Percentiles rank a stretch among this genome's conserved stretches.
Evolutionary conservation across 2,329 filamentous ascomycete genomes (phyloP).

Genomic region (Colletotrichum sp.): DNA sequence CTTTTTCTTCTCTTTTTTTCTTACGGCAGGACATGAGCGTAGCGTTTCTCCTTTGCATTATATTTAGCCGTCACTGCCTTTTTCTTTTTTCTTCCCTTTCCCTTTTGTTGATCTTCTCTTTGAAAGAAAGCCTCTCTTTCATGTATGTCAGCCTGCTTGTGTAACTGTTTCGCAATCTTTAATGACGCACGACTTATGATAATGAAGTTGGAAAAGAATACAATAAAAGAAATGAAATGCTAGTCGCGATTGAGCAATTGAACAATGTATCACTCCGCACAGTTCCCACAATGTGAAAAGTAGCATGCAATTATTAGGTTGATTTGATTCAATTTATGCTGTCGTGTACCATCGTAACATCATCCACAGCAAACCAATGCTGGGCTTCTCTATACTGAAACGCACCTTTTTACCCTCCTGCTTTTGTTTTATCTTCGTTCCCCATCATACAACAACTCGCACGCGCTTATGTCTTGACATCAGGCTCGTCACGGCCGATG

Average conservation of each 20-base stretch:
- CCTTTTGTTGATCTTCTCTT: background rate
- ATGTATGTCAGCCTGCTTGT: background rate
- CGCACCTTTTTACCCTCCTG: background rate
- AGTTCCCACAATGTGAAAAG: background rate
- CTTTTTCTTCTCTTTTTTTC: background rate
- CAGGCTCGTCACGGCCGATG: slow-evolving; percentile 88
- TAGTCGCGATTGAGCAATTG: background rate
- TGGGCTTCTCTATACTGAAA: slow-evolving; percentile 18
- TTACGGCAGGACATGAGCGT: background rate
- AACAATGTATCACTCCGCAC: background rate
- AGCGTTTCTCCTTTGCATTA: background rate
- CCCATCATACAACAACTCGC: background rate
- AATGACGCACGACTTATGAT: background rate
- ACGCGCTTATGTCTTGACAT: slow-evolving; percentile 82
- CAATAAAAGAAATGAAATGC: background rate
- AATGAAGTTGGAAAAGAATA: background rate
- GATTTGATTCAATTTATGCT: slow-evolving; percentile 19
- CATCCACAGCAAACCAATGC: slow-evolving; percentile 5
- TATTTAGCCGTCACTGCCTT: background rate
- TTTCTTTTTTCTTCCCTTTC: background rate
- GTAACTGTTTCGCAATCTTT: background rate
- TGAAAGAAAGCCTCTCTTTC: background rate
- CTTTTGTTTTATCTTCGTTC: background rate
- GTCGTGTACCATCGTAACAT: slow-evolving; percentile 21
- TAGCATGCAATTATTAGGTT: background rate